These are phyloP conservation scores for Chlorella ohadii DNA, from an alignment of 139 green algal genomes.

Conservation along the genomic window DNA sequence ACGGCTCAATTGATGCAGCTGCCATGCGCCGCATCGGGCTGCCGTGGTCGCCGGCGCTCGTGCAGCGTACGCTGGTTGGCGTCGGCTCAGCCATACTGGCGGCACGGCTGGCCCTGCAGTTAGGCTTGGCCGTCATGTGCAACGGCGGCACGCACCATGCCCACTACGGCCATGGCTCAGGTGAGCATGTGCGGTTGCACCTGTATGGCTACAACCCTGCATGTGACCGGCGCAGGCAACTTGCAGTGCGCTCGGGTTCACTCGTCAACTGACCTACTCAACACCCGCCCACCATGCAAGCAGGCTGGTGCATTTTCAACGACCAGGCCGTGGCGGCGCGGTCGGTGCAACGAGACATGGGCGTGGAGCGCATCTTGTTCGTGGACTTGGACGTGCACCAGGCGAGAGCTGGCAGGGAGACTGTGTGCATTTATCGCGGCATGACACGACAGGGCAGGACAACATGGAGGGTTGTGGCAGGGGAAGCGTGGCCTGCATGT, in stretches of 20 bases:
- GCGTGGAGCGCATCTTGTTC: conserved; percentile 37
- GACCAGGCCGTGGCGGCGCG: conserved; percentile 46
- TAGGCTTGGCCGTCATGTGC: conserved; percentile 57
- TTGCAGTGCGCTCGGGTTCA: no score
- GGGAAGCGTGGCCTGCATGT: no score
- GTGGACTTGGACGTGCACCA: conserved; percentile 56
- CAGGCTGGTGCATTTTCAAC: conserved; percentile 55
- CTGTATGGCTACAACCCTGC: no score
- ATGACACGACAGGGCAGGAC: no score
- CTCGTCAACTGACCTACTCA: no score
- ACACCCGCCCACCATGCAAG: no score
- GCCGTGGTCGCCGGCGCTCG: conserved; percentile 56
- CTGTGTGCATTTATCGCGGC: no score
- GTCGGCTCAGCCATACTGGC: conserved; percentile 57
- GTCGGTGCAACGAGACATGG: conserved; percentile 36
- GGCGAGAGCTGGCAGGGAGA: not conserved
- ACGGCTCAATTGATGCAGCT: conserved; percentile 39
- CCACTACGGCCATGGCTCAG: conserved; percentile 49
- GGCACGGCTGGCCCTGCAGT: conserved; percentile 57
- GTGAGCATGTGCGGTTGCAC: conserved; percentile 16
- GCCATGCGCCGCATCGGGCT: conserved; percentile 60
- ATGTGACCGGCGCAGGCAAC: no score
- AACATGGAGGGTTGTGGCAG: no score
- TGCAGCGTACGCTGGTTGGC: conserved; percentile 58
- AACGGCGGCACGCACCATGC: conserved; percentile 75